These are phyloP conservation scores for Metschnikowia shivogae DNA, from an alignment of 805 yeast species.

Conservation along the genomic window DNA sequence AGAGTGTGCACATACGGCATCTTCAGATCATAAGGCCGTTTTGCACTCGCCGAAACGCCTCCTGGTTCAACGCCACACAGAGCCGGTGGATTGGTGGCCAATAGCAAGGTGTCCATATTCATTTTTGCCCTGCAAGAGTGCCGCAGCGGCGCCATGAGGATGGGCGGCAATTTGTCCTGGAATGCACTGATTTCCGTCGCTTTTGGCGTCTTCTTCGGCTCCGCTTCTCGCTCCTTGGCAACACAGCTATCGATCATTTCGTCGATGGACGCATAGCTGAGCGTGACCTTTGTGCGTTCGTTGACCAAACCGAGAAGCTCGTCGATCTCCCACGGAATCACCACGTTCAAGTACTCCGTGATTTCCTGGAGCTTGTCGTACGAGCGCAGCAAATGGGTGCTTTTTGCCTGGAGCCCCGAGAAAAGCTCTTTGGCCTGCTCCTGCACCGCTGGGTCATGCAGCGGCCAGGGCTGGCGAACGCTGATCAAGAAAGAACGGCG, in stretches of 20 bases:
- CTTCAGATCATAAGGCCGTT: too few relatives aligned
- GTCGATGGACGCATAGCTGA: constrained; percentile 52
- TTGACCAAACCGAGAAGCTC: constrained; percentile 49
- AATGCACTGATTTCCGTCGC: constrained; percentile 2
- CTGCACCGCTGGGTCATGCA: constrained; percentile 10
- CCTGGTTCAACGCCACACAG: too few relatives aligned
- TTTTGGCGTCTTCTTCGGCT: neutral
- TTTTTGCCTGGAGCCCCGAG: constrained; percentile 3
- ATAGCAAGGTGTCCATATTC: constrained; percentile 1
- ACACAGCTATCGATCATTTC: constrained; percentile 59
- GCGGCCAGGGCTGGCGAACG: constrained; percentile 28
- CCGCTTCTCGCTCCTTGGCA: neutral
- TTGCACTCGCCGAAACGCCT: too few relatives aligned
- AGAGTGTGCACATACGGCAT: too few relatives aligned
- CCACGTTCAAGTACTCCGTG: constrained; percentile 47
- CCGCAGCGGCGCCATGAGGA: constrained; percentile 6
- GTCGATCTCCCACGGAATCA: constrained; percentile 55
- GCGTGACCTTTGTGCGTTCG: constrained; percentile 38
- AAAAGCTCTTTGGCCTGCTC: constrained; percentile 15
- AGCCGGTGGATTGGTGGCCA: constrained; percentile 1
- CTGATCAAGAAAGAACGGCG: constrained; percentile 31
- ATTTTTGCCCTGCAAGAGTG: neutral
- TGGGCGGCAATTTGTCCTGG: constrained; percentile 13
- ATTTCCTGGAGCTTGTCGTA: constrained; percentile 42
- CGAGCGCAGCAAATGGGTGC: constrained; percentile 21